phyloP scores from a whole-genome alignment of 1,139 yeast genomes.

The Casaregolazyma suthepensis region DNA sequence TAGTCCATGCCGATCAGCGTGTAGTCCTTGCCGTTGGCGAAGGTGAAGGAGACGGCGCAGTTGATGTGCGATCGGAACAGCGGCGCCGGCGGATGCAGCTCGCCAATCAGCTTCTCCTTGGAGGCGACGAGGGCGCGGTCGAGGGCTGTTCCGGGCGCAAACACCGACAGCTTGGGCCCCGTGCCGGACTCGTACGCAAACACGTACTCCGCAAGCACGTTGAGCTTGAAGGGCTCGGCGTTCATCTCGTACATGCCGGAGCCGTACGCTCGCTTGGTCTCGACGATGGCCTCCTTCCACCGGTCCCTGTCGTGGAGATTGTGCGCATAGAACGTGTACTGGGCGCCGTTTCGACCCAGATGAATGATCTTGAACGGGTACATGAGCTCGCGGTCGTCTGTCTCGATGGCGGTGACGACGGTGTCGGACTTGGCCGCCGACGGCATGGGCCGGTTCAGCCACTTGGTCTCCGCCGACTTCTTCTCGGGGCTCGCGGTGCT shows the following conservation, averaged over 20 bases:
- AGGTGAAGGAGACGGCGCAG: conserved; percentile 30
- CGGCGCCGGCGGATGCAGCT: conserved; percentile 25
- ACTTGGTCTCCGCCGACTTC: conserved; percentile 8
- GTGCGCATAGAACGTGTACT: conserved; percentile 54
- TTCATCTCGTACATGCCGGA: conserved; percentile 37
- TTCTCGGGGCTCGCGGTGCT: conserved; percentile 15
- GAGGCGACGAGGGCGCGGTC: conserved; percentile 40
- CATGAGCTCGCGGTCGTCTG: conserved; percentile 28
- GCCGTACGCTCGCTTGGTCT: conserved; percentile 51
- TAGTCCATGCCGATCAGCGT: conserved; percentile 41
- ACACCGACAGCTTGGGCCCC: conserved; percentile 56
- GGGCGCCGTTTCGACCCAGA: conserved; percentile 44
- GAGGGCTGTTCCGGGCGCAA: conserved; percentile 58
- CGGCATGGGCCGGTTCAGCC: conserved; percentile 9
- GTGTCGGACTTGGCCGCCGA: conserved; percentile 12
- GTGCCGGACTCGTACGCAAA: conserved; percentile 59
- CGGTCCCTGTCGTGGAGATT: conserved; percentile 48
- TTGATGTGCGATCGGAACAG: conserved; percentile 29
- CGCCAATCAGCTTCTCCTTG: conserved; percentile 5
- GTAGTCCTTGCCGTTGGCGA: conserved; percentile 35
- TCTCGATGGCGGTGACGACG: conserved; percentile 20
- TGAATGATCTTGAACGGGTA: conserved; percentile 46
- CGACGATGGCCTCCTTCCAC: conserved; percentile 55
- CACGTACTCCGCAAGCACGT: conserved; percentile 50
- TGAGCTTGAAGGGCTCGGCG: conserved; percentile 51